Conservation (phyloP, 805 yeast species). For the Kockiozyma suomiensis region DNA sequence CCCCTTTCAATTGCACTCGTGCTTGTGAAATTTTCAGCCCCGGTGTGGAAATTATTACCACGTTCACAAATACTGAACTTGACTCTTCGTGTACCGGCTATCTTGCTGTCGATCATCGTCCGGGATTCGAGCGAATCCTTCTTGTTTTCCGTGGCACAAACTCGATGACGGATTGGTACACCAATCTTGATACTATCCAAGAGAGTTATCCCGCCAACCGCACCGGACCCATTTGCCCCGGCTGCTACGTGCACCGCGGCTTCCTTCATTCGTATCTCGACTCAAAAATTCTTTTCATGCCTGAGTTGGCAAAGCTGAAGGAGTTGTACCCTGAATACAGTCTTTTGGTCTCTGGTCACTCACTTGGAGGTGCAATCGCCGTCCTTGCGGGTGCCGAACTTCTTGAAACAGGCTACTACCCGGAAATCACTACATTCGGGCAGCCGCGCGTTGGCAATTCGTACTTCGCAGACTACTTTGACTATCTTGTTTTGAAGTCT, state of each 20-base stretch:
- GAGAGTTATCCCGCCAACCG: conserved; percentile 19
- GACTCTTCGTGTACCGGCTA: conserved; percentile 34
- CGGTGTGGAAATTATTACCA: conserved; percentile 24
- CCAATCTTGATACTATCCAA: conserved; percentile 52
- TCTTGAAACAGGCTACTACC: conserved; percentile 54
- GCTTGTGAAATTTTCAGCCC: conserved; percentile 32
- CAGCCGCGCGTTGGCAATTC: conserved; percentile 66
- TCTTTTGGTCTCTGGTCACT: conserved; percentile 68
- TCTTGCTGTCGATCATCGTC: conserved; percentile 48
- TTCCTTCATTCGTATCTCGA: conserved; percentile 51
- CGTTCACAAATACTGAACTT: conserved; percentile 27
- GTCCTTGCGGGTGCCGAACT: conserved; percentile 65
- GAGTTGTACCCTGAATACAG: conserved; percentile 52
- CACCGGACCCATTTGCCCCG: conserved; percentile 45
- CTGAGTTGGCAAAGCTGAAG: conserved; percentile 30
- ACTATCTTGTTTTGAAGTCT: conserved; percentile 37
- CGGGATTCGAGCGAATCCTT: conserved; percentile 25
- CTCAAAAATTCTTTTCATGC: conserved; percentile 45
- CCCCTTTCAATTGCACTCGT: conserved; percentile 36
- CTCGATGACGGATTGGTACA: conserved; percentile 61
- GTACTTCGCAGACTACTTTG: conserved; percentile 55
- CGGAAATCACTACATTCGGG: conserved; percentile 61
- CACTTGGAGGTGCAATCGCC: conserved; percentile 75
- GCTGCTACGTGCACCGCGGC: conserved; percentile 67
- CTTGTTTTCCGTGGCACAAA: conserved; percentile 67